Evolutionary conservation across 495 filamentous ascomycete species (phyloP).

Genomic region (Thozetella sp.): DNA sequence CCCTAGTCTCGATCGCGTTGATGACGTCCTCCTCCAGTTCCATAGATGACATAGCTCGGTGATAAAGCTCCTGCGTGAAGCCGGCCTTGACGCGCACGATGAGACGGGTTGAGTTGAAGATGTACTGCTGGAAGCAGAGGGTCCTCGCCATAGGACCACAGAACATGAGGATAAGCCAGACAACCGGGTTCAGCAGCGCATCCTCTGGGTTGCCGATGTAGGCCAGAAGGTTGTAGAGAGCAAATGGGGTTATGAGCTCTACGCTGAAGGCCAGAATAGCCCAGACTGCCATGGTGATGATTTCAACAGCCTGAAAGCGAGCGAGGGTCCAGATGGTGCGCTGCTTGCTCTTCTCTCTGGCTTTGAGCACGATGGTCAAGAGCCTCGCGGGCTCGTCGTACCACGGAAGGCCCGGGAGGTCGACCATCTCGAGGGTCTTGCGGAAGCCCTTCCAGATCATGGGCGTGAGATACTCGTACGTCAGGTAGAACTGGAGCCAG

Average conservation of each 20-base stretch:
- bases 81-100: slow-evolving; percentile 46
- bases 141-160: slow-evolving; percentile 41
- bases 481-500: slow-evolving; percentile 46
- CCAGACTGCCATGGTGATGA: slow-evolving; percentile 39
- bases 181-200: slow-evolving; percentile 34
- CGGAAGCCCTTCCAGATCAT: slow-evolving; percentile 44
- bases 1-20: slow-evolving; percentile 24
- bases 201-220: slow-evolving; percentile 32
- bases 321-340: slow-evolving; percentile 42
- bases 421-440: slow-evolving; percentile 40
- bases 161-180: slow-evolving; percentile 48
- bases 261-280: slow-evolving; percentile 27
- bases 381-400: slow-evolving; percentile 49
- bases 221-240: slow-evolving; percentile 44
- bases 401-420: slow-evolving; percentile 48
- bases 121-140: slow-evolving; percentile 47
- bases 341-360: slow-evolving; percentile 32
- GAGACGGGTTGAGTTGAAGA: slow-evolving; percentile 47
- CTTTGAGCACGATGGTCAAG: slow-evolving; percentile 34
- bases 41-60: slow-evolving; percentile 47
- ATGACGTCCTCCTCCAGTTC: slow-evolving; percentile 42
- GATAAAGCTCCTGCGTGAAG: slow-evolving; percentile 52
- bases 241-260: slow-evolving; percentile 43
- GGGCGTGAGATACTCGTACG: slow-evolving; percentile 50
- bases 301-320: slow-evolving; percentile 34